These are phyloP conservation scores for Kwoniella sp. DNA, from an alignment of 768 basidiomycete genomes.

Conservation along the genomic window DNA sequence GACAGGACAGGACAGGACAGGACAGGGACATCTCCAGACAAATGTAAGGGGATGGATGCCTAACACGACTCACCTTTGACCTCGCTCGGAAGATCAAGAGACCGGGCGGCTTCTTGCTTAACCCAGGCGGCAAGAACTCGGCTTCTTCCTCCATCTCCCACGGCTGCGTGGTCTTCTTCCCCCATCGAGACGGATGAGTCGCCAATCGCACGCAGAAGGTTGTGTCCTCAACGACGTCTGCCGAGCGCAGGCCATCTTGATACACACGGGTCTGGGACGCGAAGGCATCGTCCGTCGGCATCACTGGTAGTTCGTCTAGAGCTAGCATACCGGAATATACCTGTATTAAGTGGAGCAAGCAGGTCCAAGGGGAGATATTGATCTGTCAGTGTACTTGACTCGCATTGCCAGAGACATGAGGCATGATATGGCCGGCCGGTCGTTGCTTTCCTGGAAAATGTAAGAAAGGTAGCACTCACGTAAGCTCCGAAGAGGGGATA, in stretches of 20 bases:
- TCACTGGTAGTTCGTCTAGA: constrained; percentile 43
- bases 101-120: constrained; percentile 58
- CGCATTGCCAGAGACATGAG: too few species aligned
- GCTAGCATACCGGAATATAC: constrained; percentile 85
- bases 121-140: constrained; percentile 60
- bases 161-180: constrained; percentile 32
- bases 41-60: neutral
- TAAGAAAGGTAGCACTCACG: constrained; percentile 34
- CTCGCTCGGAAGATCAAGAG: constrained; percentile 50
- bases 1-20: too few species aligned
- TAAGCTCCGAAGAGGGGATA: constrained; percentile 55
- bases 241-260: constrained; percentile 80
- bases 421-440: too few species aligned
- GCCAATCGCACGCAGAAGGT: constrained; percentile 68
- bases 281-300: constrained; percentile 37
- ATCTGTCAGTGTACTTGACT: neutral
- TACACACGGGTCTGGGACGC: constrained; percentile 68
- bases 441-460: too few species aligned
- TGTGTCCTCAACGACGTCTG: constrained; percentile 85
- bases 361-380: too few species aligned
- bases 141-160: constrained; percentile 38
- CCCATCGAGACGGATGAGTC: constrained; percentile 60
- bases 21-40: neutral
- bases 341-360: constrained; percentile 62
- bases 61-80: constrained; percentile 53